Evolutionary conservation across 176 grass and related monocot species (phyloP), one percentile per base, ranked within the genome.

Genomic region (Ampelocalamus luodianensis): DNA sequence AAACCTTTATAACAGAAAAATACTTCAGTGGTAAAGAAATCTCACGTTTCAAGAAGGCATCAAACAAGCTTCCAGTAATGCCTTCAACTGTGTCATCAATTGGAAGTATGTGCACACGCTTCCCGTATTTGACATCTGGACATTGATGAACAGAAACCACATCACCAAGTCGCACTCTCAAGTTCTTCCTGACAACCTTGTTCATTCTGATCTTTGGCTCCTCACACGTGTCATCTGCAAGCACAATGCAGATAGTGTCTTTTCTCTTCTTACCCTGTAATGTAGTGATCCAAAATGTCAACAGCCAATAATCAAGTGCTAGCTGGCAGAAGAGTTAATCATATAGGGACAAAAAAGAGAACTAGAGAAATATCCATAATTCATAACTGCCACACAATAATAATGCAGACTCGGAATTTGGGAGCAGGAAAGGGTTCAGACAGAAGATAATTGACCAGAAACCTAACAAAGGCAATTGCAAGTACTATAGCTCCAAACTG

Each of bases 21-120:
- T 39, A 67, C 38, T 9, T 37, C 22, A 59, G 43, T 48, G 55
- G 45, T 86, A 48, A 54, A 71, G 65, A 87, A 69, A 77, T 51
- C 90, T 90, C 51, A 94, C 92, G 92, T 78, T 97, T 94, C 46
- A 97, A 69, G 61, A 89, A 97, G 36, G 80, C 90, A 42, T 97
- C 94, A 74, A 97, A 97, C 26, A 97, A 56, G 49, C 89, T 94
- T 37, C 94, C 94, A n/a, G 94, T 94, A 27, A 97, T 85, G 78
- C 95, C 95, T 78, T 97, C 90, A 26, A 97, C 78, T 1, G 95
- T 90, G 58, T 97, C 95, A 88, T 97, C 94, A 44, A 97, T 82
- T 48, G 94, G 95, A 66, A 92, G 89, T 26, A 78, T 91, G 51
- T 91, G 93, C 15, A 98, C 85, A 9, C 93, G 89, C 75, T 93